Percentiles rank a stretch among this genome's conserved stretches.
Evolutionary conservation across 352 stramenopile genomes (phyloP).

Genomic region (Peronosclerospora sorghi): DNA sequence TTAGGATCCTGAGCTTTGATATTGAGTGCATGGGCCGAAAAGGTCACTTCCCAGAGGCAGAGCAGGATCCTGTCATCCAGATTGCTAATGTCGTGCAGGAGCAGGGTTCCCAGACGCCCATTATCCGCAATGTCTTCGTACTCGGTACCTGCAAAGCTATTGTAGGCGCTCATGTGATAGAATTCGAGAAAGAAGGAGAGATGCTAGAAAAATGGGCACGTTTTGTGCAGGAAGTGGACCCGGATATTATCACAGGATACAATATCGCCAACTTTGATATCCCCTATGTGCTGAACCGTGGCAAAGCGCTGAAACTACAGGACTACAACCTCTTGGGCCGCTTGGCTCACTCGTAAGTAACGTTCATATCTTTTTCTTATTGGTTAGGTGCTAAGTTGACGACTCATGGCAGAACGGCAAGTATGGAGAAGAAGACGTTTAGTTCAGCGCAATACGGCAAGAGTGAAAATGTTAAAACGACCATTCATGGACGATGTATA

Average conservation of each 20-base stretch:
- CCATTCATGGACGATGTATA: slow-evolving; percentile 94
- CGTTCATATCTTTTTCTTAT: background rate
- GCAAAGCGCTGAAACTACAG: slow-evolving; percentile 86
- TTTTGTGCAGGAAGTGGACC: slow-evolving; percentile 93
- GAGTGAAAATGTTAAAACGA: slow-evolving; percentile 97
- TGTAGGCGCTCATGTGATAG: slow-evolving; percentile 95
- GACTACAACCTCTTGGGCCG: slow-evolving; percentile 75
- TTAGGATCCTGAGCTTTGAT: slow-evolving; percentile 97
- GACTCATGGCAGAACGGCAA: slow-evolving; percentile 31
- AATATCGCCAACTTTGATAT: slow-evolving; percentile 99
- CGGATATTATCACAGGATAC: slow-evolving; percentile 99
- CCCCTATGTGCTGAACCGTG: slow-evolving; percentile 96
- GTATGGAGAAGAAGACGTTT: slow-evolving; percentile 97
- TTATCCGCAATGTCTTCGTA: slow-evolving; percentile 95
- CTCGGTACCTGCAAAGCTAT: slow-evolving; percentile 96
- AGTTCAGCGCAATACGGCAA: slow-evolving; percentile 96
- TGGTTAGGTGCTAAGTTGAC: background rate
- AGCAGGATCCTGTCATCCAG: slow-evolving; percentile 98
- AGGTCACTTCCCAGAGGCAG: slow-evolving; percentile 85
- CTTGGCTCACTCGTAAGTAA: slow-evolving; percentile 72
- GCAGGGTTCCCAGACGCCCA: slow-evolving; percentile 47
- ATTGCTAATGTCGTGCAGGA: slow-evolving; percentile 96
- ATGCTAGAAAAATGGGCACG: slow-evolving; percentile 96
- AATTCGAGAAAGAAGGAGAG: slow-evolving; percentile 92
- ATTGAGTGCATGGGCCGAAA: slow-evolving; percentile 99